Evolutionary conservation across 202 grass and related monocot species (phyloP).

Genomic region (Schoenoplectus triqueter): DNA sequence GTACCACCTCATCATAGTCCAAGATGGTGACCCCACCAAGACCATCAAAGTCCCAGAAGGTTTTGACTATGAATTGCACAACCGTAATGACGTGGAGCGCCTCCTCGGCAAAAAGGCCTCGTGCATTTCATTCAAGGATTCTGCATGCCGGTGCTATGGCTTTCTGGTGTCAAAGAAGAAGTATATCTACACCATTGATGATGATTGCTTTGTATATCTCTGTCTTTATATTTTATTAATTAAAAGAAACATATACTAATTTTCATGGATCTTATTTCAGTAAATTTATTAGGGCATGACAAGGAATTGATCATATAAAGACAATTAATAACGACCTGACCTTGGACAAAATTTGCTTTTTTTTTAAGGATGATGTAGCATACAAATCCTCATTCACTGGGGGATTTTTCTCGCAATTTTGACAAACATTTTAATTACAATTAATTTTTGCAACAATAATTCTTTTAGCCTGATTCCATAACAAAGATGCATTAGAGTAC

Average conservation of each 20-base stretch:
- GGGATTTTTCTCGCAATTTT: too few species aligned
- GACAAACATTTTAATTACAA: too few species aligned
- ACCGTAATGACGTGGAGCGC: slow-evolving; percentile 50
- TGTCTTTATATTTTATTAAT: not conserved
- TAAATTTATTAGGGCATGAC: not conserved
- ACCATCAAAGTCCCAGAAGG: slow-evolving; percentile 45
- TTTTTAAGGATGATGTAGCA: too few species aligned
- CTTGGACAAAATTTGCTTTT: not conserved
- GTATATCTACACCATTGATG: slow-evolving; percentile 55
- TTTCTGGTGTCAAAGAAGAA: slow-evolving; percentile 55
- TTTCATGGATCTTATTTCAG: not conserved
- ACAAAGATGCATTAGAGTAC: not conserved
- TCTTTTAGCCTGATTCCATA: not conserved
- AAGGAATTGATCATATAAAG: not conserved
- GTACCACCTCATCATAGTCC: slow-evolving; percentile 49
- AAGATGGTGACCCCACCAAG: slow-evolving; percentile 36
- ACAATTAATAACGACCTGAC: not conserved
- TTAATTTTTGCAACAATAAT: too few species aligned
- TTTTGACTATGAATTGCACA: slow-evolving; percentile 50
- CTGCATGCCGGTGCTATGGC: slow-evolving; percentile 50
- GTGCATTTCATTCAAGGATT: slow-evolving; percentile 60
- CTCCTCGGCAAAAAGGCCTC: slow-evolving; percentile 39
- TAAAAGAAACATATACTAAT: too few species aligned
- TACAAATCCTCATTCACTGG: too few species aligned
- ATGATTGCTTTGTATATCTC: slow-evolving; percentile 52